phyloP scores from a whole-genome alignment of 768 basidiomycete genomes.

The Xerocomellus intermedius region DNA sequence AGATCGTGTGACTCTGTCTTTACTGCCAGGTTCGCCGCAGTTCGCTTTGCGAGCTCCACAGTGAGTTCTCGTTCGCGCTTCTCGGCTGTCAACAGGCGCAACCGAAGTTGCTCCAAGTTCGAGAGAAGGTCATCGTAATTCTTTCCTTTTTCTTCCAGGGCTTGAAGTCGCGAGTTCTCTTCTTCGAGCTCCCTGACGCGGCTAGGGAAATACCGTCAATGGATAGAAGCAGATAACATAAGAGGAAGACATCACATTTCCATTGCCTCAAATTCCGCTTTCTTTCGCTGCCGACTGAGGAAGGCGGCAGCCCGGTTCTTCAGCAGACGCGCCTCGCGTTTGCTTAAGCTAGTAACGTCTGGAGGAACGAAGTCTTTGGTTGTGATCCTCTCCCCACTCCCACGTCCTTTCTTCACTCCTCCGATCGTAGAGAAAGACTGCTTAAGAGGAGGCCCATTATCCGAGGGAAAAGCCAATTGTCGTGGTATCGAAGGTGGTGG shows the following conservation, averaged over 20 bases:
- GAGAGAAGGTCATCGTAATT: slow-evolving; percentile 44
- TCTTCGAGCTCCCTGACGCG: slow-evolving; percentile 82
- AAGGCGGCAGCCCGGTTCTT: slow-evolving; percentile 93
- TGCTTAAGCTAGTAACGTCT: slow-evolving; percentile 83
- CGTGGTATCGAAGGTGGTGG: slow-evolving; percentile 31
- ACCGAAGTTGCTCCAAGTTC: slow-evolving; percentile 65
- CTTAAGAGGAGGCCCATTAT: slow-evolving; percentile 27
- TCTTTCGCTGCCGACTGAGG: slow-evolving; percentile 85
- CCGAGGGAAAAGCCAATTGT: slow-evolving; percentile 36
- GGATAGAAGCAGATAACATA: slow-evolving; percentile 4
- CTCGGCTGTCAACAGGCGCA: slow-evolving; percentile 61
- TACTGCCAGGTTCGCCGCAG: slow-evolving; percentile 38
- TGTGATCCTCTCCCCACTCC: slow-evolving; percentile 45
- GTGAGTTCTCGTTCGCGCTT: slow-evolving; percentile 67
- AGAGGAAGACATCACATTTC: slow-evolving; percentile 64
- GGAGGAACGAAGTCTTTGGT: slow-evolving; percentile 87
- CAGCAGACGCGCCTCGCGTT: slow-evolving; percentile 87
- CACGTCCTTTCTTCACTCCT: slow-evolving; percentile 45
- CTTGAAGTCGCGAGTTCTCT: slow-evolving; percentile 73
- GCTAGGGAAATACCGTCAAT: slow-evolving; percentile 34
- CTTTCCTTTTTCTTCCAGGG: slow-evolving; percentile 49
- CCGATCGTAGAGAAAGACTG: slow-evolving; percentile 48
- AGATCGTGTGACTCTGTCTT: slow-evolving; percentile 63
- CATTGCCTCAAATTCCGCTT: slow-evolving; percentile 90
- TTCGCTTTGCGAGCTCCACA: slow-evolving; percentile 51